phyloP scores from a whole-genome alignment of 2,329 filamentous ascomycete genomes.

The Fusarium oxysporum region DNA sequence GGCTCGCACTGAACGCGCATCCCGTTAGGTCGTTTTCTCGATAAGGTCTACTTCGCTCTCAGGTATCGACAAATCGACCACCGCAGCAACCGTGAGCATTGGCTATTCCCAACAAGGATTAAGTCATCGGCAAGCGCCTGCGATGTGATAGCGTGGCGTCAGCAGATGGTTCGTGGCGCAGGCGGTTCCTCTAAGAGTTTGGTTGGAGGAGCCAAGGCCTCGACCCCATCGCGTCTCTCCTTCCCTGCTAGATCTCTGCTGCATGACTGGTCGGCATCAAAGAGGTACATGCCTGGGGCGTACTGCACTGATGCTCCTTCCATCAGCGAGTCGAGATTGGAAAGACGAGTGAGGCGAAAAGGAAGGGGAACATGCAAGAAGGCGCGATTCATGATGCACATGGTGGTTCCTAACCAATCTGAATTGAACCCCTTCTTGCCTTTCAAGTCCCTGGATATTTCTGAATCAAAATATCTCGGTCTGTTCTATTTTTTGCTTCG shows the following conservation, averaged over 20 bases:
- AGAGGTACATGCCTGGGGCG: slow-evolving; percentile 23
- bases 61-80: slow-evolving; percentile 28
- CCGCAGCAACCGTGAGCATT: slow-evolving; percentile 1
- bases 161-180: slow-evolving; percentile 31
- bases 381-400: slow-evolving; percentile 18
- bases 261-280: slow-evolving; percentile 14
- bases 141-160: slow-evolving; percentile 38
- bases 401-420: background rate
- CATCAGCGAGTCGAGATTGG: slow-evolving; percentile 21
- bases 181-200: slow-evolving; percentile 15
- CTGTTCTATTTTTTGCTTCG: slow-evolving; percentile 4
- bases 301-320: slow-evolving; percentile 24
- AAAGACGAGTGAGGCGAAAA: slow-evolving; percentile 28
- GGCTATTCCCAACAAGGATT: slow-evolving; percentile 31
- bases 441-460: background rate
- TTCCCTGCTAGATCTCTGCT: slow-evolving; percentile 14
- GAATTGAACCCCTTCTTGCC: background rate
- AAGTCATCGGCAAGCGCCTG: slow-evolving; percentile 26
- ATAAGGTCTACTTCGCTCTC: slow-evolving; percentile 11
- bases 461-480: background rate
- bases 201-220: slow-evolving; percentile 28
- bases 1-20: slow-evolving; percentile 10
- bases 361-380: slow-evolving; percentile 7
- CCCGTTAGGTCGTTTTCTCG: slow-evolving; percentile 3
- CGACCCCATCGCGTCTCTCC: slow-evolving; percentile 3